Evolutionary conservation across 257 asterid species (phyloP), one percentile per base, ranked within the genome.

Genomic region (Nicotiana tomentosiformis): DNA sequence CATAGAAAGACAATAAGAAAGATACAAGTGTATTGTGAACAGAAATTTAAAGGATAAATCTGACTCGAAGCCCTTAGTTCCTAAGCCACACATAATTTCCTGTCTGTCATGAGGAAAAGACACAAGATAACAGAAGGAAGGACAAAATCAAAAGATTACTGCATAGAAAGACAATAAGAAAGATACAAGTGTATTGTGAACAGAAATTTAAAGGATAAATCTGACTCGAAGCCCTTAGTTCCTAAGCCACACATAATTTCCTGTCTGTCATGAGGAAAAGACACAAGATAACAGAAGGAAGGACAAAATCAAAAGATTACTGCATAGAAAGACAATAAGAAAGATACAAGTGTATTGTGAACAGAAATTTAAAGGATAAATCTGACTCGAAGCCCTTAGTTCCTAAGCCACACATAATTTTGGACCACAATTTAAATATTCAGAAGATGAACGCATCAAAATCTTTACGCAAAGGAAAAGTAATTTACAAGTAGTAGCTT

Each of bases 251-350:
- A n/a, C n/a, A n/a, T n/a, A n/a, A n/a, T 94, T 96, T 82, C 98
- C 99, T 0, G 99, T 94, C 99, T 96, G 97, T 84, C 37, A 72
- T 0, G 79, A 72, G 61, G 61, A 46, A 7, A 72, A 14, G 35
- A 72, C 23, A 23, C 7, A 23, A 46, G 61, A 14, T 23, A 46
- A 72, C 2, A 46, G 6, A 72, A 39, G 14, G 14, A 72, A 46
- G 60, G 7, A 12, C n/a, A 69, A 10, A 23, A 46, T 20, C 20
- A 46, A 46, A 46, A 46, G 37, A 43, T 43, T 43, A 46, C 78
- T 5, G 1, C 61, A 23, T 20, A 23, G 14, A 72, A 32, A 72
- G 23, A 49, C 39, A 26, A 72, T 14, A 72, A 72, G 79, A 46
- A 72, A 72, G 14, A 14, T 49, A 10, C 3, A 72, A 46, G 79